A percentile compares a stretch with the other conserved stretches of the same genome.
Conservation (phyloP, 164 flowering plant species). For the Tetracentron sinense region DNA sequence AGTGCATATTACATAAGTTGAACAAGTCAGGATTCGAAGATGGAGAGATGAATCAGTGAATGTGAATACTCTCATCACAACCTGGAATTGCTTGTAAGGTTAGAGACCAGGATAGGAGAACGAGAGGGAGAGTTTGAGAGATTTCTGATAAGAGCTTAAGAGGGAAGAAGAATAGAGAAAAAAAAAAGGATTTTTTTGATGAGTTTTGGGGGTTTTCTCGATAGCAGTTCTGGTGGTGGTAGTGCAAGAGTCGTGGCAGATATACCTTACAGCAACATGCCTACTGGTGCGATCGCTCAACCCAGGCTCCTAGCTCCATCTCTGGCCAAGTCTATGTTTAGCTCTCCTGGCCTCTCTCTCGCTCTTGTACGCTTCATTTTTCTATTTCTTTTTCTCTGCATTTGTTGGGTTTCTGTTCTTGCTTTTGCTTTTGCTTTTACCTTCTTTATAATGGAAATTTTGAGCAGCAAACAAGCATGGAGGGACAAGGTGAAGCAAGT, state of each 20-base stretch:
- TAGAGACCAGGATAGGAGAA: constrained; percentile 3
- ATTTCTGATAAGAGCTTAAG: not conserved
- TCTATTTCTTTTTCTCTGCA: not conserved
- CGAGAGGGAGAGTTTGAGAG: constrained; percentile 2
- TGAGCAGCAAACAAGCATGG: constrained; percentile 63
- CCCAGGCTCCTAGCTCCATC: constrained; percentile 49
- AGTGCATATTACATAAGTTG: not conserved
- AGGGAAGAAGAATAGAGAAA: not conserved
- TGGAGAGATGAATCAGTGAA: not conserved
- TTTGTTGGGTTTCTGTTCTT: not conserved
- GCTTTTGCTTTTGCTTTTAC: not conserved
- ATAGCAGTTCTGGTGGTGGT: constrained; percentile 43
- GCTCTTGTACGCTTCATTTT: constrained; percentile 54
- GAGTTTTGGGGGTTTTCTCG: constrained; percentile 94
- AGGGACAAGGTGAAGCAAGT: constrained; percentile 57
- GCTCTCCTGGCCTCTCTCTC: constrained; percentile 90
- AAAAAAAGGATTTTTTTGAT: constrained; percentile 37
- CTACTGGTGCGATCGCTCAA: constrained; percentile 57
- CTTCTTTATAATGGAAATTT: not conserved
- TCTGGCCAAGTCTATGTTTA: constrained; percentile 70
- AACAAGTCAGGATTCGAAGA: not conserved
- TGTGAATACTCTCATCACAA: not conserved
- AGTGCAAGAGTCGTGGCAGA: constrained; percentile 49
- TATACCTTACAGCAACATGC: constrained; percentile 55
- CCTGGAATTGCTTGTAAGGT: no score